Evolutionary conservation across 805 yeast genomes (phyloP).

Genomic region (Suhomyces sp.): DNA sequence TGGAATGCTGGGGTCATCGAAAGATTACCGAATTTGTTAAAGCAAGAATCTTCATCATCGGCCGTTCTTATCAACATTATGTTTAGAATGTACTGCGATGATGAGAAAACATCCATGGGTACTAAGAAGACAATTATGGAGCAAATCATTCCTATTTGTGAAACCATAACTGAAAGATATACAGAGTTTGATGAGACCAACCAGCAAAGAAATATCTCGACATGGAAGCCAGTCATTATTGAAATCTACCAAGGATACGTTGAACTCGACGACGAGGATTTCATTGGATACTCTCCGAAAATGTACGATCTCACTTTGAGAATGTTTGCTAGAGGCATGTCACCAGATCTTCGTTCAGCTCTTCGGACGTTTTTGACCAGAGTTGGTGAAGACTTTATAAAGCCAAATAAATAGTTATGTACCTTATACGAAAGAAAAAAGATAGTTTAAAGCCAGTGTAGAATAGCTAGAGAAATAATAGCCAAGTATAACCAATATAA

Average conservation of each 20-base stretch:
- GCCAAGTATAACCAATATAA: too few relatives aligned
- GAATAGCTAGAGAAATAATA: too few relatives aligned
- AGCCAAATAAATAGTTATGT: conserved; percentile 3
- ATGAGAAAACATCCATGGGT: conserved; percentile 45
- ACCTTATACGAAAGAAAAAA: too few relatives aligned
- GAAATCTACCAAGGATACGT: conserved; percentile 82
- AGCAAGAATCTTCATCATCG: conserved; percentile 88
- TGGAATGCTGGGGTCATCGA: conserved; percentile 93
- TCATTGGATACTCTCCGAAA: conserved; percentile 52
- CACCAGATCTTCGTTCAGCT: conserved; percentile 59
- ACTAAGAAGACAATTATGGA: conserved; percentile 49
- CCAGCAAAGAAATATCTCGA: conserved; percentile 71
- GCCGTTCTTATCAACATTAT: conserved; percentile 80
- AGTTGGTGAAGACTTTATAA: conserved; percentile 43
- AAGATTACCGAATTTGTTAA: conserved; percentile 83
- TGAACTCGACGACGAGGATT: conserved; percentile 73
- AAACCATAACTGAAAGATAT: conserved; percentile 66
- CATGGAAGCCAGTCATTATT: conserved; percentile 91
- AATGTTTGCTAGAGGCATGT: conserved; percentile 58
- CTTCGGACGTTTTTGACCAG: conserved; percentile 56
- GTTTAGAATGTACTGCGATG: conserved; percentile 75
- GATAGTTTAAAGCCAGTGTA: too few relatives aligned
- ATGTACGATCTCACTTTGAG: conserved; percentile 59
- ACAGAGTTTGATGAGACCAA: conserved; percentile 72
- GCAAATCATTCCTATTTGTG: conserved; percentile 65